These are phyloP conservation scores for Lasiosphaeriaceae sp. DNA, from an alignment of 495 filamentous ascomycete species.

Conservation along the genomic window DNA sequence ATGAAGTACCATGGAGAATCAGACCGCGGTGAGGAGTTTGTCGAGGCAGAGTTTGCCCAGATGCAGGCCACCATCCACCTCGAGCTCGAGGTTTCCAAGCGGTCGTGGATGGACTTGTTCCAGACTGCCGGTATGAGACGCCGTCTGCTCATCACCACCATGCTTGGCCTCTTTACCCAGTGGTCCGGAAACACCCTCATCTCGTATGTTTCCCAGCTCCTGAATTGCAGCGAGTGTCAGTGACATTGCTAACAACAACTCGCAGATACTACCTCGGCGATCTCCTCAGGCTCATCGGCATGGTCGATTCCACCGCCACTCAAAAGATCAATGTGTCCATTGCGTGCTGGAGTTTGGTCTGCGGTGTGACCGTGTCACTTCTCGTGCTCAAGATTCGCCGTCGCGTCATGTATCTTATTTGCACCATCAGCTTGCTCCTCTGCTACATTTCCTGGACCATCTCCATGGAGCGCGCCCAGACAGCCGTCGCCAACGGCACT, in stretches of 20 bases:
- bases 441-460: slow-evolving; percentile 60
- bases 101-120: slow-evolving; percentile 54
- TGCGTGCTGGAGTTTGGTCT: slow-evolving; percentile 54
- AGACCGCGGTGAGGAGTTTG: slow-evolving; percentile 51
- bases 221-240: too few relatives aligned
- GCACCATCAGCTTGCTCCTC: slow-evolving; percentile 46
- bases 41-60: slow-evolving; percentile 57
- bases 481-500: slow-evolving; percentile 30
- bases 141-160: slow-evolving; percentile 54
- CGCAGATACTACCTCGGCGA: slow-evolving; percentile 51
- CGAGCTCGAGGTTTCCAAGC: slow-evolving; percentile 51
- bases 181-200: slow-evolving; percentile 64
- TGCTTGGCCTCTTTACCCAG: slow-evolving; percentile 60
- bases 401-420: slow-evolving; percentile 56
- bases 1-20: slow-evolving; percentile 61
- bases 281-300: slow-evolving; percentile 47
- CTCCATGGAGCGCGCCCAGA: slow-evolving; percentile 51
- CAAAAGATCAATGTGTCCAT: slow-evolving; percentile 56
- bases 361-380: slow-evolving; percentile 49
- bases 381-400: slow-evolving; percentile 50
- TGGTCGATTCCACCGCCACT: slow-evolving; percentile 47
- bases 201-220: slow-evolving; percentile 32
- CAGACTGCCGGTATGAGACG: slow-evolving; percentile 50
- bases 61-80: slow-evolving; percentile 56
- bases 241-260: neutral